Conservation (phyloP, 306 rosid genomes). For the Quillaja saponaria region DNA sequence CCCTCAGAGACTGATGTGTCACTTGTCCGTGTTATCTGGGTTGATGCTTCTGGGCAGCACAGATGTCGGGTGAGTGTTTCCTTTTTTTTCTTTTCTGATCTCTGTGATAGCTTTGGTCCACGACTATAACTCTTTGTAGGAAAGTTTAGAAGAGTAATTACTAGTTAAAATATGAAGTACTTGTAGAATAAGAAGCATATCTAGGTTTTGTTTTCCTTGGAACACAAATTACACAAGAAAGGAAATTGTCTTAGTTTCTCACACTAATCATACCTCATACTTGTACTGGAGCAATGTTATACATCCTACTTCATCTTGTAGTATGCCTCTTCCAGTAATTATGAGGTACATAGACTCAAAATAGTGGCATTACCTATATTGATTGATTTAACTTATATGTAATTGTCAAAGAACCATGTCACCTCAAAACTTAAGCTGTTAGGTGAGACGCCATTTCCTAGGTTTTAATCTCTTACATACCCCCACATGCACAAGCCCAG, state of each 20-base stretch:
- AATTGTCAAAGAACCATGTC: no score
- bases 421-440: no score
- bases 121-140: conserved; percentile 1
- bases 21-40: conserved; percentile 81
- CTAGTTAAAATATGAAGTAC: conserved; percentile 15
- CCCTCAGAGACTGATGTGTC: conserved; percentile 42
- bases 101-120: conserved; percentile 16
- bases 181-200: background rate
- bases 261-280: background rate
- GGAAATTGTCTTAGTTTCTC: conserved; percentile 17
- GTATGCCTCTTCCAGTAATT: no score
- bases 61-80: conserved; percentile 80
- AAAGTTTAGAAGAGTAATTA: conserved; percentile 14
- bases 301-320: no score
- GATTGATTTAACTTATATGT: no score
- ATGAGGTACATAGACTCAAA: no score
- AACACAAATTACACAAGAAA: background rate
- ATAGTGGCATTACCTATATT: no score
- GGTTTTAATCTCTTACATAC: no score
- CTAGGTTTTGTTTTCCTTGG: background rate
- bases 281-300: no score
- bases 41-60: conserved; percentile 83
- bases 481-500: no score
- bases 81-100: conserved; percentile 17
- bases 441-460: no score